phyloP scores from a whole-genome alignment of 2,329 filamentous ascomycete genomes.

The Beauveria bassiana region DNA sequence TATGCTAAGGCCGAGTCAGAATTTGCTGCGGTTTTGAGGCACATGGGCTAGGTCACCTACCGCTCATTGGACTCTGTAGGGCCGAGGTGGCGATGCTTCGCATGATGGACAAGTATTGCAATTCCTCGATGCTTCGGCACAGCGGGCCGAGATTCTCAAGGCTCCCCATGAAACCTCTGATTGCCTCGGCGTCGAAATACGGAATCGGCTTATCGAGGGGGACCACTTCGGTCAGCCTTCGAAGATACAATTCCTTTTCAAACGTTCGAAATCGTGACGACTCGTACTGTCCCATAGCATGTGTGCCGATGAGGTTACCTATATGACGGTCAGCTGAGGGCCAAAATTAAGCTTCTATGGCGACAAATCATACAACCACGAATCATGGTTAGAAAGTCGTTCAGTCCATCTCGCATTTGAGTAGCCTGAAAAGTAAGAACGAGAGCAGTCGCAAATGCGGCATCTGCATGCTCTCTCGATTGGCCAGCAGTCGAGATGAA shows the following conservation, averaged over 20 bases:
- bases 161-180: constrained; percentile 8
- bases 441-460: constrained; percentile 9
- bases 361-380: not conserved
- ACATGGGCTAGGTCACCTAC: not conserved
- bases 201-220: constrained; percentile 4
- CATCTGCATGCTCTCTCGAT: constrained; percentile 6
- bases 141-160: constrained; percentile 3
- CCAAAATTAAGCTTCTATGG: not conserved
- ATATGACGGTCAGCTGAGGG: not conserved
- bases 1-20: not conserved
- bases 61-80: not conserved
- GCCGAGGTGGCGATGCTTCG: constrained; percentile 7
- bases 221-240: not conserved
- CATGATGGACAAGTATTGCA: constrained; percentile 9
- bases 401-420: constrained; percentile 9
- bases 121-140: constrained; percentile 8
- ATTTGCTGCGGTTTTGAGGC: no score
- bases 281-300: not conserved
- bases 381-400: constrained; percentile 11
- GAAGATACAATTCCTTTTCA: constrained; percentile 5
- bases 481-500: constrained; percentile 6
- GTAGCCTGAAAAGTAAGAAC: constrained; percentile 8
- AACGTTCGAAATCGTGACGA: constrained; percentile 2
- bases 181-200: not conserved
- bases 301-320: constrained; percentile 7